Base-by-base conservation (phyloP, 2,329 filamentous ascomycete species). In the Colletotrichum australisinense region DNA sequence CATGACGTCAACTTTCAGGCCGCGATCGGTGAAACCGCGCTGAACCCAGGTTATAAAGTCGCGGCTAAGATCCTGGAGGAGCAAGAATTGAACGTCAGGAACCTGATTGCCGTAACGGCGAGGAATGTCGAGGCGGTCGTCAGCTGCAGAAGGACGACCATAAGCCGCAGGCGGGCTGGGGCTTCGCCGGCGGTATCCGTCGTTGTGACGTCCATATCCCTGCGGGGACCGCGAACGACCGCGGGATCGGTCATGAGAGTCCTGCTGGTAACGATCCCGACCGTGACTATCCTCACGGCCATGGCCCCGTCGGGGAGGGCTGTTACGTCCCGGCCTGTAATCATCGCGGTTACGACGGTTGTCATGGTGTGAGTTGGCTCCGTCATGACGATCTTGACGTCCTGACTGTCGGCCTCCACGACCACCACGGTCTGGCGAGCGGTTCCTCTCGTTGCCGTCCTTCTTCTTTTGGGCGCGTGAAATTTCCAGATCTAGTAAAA, bases 41-140 rank as follows among this genome's bases (percentile, higher is more conserved):
- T 98, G 93, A 12, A 97, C 92, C 89, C 94, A 98, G 65, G 88
- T 88, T 63, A 98, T 91, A 78, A 97, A 98, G 69, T 94, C 92
- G 73, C 93, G 88, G 72, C 93, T 91, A 14, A 97, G 88, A 76
- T 95, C 92, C 75, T 96, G 92, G 57, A 96, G 87, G 5, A 97
- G 89, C 32, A 98, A 90, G 35, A 98, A 91, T 80, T 98, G 95
- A 19, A 98, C 93, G 77, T 98, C 95, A 2, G 96, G 95, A 26
- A 98, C 92, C 75, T 97, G 91, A 70, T 89, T 86, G 5, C 94
- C 91, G 71, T 91, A 90, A 70, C 95, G 89, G 69, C 92, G 90
- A 56, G 95, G 94, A 8, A 97, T 89, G 35, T 93, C 92, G 14
- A 95, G 85, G 46, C 90, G 86, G 75, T 93, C 90, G 42, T 86